Percentiles rank a stretch among this genome's conserved stretches.
phyloP scores from a whole-genome alignment of 2,329 filamentous ascomycete genomes.

The Nigrospora sphaerica region DNA sequence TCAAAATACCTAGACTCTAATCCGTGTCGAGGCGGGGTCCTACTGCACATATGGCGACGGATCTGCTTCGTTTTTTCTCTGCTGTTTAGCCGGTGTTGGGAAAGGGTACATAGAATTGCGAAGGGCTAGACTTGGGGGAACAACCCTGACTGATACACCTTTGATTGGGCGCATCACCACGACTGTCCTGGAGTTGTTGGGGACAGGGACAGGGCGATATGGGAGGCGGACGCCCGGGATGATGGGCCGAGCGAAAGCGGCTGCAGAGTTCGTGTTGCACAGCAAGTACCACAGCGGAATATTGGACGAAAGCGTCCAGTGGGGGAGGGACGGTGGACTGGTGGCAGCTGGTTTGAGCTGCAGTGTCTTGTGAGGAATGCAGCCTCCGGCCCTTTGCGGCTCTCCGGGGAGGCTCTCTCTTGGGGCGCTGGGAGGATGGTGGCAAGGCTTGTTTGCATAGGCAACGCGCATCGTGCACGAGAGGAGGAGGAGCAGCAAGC shows the following conservation, averaged over 20 bases:
- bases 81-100: constrained; percentile 1
- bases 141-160: not conserved
- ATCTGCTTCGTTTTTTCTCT: not conserved
- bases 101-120: not conserved
- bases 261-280: not conserved
- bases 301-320: not conserved
- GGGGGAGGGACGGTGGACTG: not conserved
- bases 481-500: too few species aligned
- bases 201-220: not conserved
- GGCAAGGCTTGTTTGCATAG: too few species aligned
- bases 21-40: not conserved
- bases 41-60: not conserved
- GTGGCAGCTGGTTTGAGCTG: not conserved
- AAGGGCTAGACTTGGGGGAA: not conserved
- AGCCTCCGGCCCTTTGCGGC: not conserved
- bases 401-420: not conserved
- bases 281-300: not conserved
- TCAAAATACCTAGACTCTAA: constrained; percentile 1
- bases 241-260: not conserved
- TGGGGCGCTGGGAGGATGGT: not conserved
- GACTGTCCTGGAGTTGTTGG: not conserved
- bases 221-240: not conserved
- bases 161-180: not conserved
- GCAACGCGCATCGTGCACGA: too few species aligned
- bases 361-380: not conserved